Evolutionary conservation across 225 moss, liverwort and hornwort genomes (phyloP).

Genomic region (Climacium dendroides): DNA sequence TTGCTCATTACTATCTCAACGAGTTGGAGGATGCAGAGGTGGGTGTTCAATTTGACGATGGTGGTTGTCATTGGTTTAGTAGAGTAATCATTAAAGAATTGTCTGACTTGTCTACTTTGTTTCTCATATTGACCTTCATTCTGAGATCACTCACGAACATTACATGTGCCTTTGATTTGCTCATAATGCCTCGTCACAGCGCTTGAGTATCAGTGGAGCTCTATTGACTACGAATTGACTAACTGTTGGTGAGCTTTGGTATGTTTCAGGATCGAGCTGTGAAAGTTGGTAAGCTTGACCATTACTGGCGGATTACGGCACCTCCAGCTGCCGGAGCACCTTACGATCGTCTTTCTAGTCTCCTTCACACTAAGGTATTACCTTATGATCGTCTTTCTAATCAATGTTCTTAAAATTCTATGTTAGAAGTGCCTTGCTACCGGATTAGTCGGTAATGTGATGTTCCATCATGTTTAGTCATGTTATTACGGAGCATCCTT

Average conservation of each 20-base stretch:
- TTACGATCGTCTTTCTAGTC: slow-evolving; percentile 54
- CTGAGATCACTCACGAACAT: not conserved
- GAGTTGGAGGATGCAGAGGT: slow-evolving; percentile 96
- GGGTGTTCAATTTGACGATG: not conserved
- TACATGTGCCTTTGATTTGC: not conserved
- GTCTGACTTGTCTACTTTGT: not conserved
- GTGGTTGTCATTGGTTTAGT: not conserved
- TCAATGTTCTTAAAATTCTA: not conserved
- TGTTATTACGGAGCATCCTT: not conserved
- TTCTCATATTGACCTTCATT: not conserved
- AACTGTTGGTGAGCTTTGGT: not conserved
- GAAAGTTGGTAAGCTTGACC: slow-evolving; percentile 61
- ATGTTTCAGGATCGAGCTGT: slow-evolving; percentile 66
- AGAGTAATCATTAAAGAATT: not conserved
- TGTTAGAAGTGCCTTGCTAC: not conserved
- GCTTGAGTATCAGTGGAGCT: not conserved
- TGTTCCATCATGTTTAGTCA: not conserved
- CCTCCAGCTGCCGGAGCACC: slow-evolving; percentile 58
- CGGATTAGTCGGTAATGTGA: not conserved
- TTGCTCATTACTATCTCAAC: slow-evolving; percentile 83
- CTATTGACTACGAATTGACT: not conserved
- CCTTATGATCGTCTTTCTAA: slow-evolving; percentile 37
- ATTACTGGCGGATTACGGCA: slow-evolving; percentile 72
- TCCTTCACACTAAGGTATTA: slow-evolving; percentile 74
- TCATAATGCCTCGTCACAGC: not conserved